Evolutionary conservation across 2,329 filamentous ascomycete species (phyloP).

Genomic region (Moelleriella libera): DNA sequence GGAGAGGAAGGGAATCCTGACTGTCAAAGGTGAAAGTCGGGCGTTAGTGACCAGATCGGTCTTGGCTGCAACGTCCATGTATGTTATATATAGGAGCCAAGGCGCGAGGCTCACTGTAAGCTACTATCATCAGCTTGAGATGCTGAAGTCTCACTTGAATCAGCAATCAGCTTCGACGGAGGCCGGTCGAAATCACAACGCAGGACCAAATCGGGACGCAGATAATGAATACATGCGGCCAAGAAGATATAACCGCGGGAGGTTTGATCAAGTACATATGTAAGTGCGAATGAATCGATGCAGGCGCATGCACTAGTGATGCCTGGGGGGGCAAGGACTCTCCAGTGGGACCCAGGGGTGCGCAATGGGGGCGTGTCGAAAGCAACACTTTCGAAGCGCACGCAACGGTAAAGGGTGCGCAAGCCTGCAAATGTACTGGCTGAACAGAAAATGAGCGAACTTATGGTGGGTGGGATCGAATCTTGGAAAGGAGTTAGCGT

Average conservation of each 20-base stretch:
- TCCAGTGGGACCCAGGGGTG: background rate
- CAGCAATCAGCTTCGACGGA: background rate
- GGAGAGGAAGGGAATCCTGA: background rate
- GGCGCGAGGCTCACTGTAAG: background rate
- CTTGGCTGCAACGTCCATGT: background rate
- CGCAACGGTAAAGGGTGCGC: conserved; percentile 1
- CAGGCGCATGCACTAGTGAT: conserved; percentile 2
- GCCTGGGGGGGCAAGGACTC: background rate
- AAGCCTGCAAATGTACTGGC: conserved; percentile 1
- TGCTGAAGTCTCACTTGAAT: background rate
- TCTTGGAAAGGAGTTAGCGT: conserved; percentile 5
- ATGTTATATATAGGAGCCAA: background rate
- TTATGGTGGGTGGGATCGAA: conserved; percentile 7
- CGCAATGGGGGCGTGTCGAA: background rate
- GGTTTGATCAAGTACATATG: conserved; percentile 1
- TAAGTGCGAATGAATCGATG: conserved; percentile 2
- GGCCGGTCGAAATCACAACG: background rate
- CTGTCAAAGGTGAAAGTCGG: background rate
- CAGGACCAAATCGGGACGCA: background rate
- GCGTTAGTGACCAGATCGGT: background rate
- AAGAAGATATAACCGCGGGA: background rate
- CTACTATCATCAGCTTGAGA: background rate
- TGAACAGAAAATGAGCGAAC: conserved; percentile 2
- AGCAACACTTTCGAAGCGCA: conserved; percentile 1
- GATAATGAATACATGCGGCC: background rate